Conservation (phyloP, 2,329 filamentous ascomycete species). For the Fonsecaea erecta region DNA sequence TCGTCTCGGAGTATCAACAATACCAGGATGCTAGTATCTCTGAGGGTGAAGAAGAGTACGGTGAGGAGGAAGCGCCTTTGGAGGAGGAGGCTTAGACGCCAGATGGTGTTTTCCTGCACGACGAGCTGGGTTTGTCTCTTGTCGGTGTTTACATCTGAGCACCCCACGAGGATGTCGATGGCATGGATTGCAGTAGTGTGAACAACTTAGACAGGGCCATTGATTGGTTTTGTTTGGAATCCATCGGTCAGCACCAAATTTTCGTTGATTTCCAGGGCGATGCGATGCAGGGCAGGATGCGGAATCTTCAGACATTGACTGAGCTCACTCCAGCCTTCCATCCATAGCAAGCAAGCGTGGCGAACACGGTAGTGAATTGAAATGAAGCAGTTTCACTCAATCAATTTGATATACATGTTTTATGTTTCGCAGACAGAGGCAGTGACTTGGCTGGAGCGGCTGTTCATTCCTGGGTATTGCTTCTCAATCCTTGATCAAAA, state of each 20-base stretch:
- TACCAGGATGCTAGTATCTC: constrained; percentile 99
- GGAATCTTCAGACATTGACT: constrained; percentile 2
- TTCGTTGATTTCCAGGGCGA: constrained; percentile 20
- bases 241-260: constrained; percentile 4
- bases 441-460: neutral
- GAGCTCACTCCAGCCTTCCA: constrained; percentile 6
- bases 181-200: constrained; percentile 11
- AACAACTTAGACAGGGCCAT: constrained; percentile 18
- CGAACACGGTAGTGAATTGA: neutral
- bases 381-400: neutral
- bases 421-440: neutral
- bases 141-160: constrained; percentile 8
- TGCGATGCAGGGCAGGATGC: constrained; percentile 5
- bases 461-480: too few species aligned
- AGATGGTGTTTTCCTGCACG: neutral
- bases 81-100: constrained; percentile 35
- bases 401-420: too few species aligned
- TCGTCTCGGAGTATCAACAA: constrained; percentile 99
- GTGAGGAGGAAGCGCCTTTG: constrained; percentile 35
- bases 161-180: constrained; percentile 6
- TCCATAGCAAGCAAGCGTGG: constrained; percentile 8
- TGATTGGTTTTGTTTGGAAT: constrained; percentile 32
- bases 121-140: neutral
- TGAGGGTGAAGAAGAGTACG: constrained; percentile 93
- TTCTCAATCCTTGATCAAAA: too few species aligned